Evolutionary conservation across 2,329 filamentous ascomycete genomes (phyloP).

Genomic region (Epichloe amarillans): DNA sequence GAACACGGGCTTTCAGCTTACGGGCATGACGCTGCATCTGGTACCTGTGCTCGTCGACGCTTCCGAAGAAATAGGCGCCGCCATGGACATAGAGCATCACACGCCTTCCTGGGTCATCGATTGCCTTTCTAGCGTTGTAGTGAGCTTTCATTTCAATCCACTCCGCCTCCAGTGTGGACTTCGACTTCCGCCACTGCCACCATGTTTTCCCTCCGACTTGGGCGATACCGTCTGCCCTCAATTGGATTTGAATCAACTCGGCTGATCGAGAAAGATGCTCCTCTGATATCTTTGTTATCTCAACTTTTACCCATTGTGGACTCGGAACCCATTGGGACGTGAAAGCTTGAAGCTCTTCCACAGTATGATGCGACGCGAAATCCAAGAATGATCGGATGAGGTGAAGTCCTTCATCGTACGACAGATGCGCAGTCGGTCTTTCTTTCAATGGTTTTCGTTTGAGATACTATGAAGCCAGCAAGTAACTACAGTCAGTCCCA

Average conservation of each 20-base stretch:
- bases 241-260: constrained; percentile 51
- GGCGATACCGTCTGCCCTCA: constrained; percentile 63
- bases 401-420: constrained; percentile 85
- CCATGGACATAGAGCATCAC: constrained; percentile 93
- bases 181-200: constrained; percentile 76
- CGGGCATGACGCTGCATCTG: constrained; percentile 92
- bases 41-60: constrained; percentile 93
- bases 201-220: constrained; percentile 69
- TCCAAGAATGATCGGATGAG: constrained; percentile 76
- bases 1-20: constrained; percentile 79
- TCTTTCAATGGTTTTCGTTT: constrained; percentile 62
- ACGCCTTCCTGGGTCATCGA: constrained; percentile 47
- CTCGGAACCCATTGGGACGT: constrained; percentile 84
- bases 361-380: constrained; percentile 75
- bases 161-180: constrained; percentile 59
- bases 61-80: constrained; percentile 90
- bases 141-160: constrained; percentile 95
- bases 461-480: constrained; percentile 49
- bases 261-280: constrained; percentile 55
- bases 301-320: constrained; percentile 74
- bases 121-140: constrained; percentile 50
- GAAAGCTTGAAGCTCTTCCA: constrained; percentile 88
- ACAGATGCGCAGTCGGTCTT: constrained; percentile 79
- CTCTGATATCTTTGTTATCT: constrained; percentile 52
- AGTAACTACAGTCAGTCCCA: background rate